These are phyloP conservation scores for Picochlorum sp. DNA, from an alignment of 139 green algal genomes.

Conservation along the genomic window DNA sequence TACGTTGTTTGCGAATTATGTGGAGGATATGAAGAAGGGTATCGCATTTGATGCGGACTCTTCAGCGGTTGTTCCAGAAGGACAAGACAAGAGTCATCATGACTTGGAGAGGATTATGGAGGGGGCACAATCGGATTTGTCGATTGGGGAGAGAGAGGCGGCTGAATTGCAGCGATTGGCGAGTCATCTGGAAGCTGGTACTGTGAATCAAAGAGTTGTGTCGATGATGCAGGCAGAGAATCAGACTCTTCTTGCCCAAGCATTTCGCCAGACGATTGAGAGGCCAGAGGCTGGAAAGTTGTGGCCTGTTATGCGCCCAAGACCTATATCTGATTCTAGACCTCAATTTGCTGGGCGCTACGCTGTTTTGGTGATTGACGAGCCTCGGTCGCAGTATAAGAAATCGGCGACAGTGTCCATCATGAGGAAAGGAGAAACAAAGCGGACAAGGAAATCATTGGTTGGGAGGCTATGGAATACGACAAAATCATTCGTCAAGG, in stretches of 20 bases:
- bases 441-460: no score
- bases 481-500: no score
- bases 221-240: not conserved
- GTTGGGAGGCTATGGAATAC: no score
- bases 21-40: not conserved
- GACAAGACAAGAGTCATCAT: not conserved
- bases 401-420: not conserved
- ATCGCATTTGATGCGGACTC: not conserved
- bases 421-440: not conserved
- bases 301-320: not conserved
- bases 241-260: not conserved
- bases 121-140: not conserved
- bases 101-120: not conserved
- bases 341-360: slow-evolving; percentile 8
- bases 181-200: not conserved
- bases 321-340: not conserved
- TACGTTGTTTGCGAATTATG: not conserved
- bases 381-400: not conserved
- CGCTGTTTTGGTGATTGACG: slow-evolving; percentile 4
- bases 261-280: not conserved
- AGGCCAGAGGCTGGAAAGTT: not conserved
- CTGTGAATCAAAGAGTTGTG: not conserved
- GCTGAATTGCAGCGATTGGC: no score
- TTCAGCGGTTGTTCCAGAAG: no score
- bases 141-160: not conserved